Conservation (phyloP, 768 basidiomycete genomes). For the Tricholoma matsutake region DNA sequence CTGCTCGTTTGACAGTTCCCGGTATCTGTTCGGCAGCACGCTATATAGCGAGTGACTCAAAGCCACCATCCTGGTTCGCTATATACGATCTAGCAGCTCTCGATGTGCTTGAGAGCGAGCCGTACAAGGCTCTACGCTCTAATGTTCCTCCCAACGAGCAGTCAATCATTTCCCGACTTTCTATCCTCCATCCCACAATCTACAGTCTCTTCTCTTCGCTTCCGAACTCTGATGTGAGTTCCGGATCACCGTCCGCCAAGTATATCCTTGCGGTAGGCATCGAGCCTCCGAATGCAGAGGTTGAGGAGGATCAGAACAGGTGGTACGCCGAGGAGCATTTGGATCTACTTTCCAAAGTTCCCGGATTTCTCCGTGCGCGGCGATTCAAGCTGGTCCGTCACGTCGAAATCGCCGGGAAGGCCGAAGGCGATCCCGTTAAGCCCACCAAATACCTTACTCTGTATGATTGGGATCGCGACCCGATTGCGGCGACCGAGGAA, state of each 20-base stretch:
- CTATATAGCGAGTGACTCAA: constrained; percentile 24
- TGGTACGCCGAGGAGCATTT: constrained; percentile 33
- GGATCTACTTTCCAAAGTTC: constrained; percentile 21
- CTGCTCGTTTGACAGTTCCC: constrained; percentile 13
- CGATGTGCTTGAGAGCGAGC: constrained; percentile 18
- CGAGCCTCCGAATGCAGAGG: constrained; percentile 6
- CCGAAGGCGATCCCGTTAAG: background rate
- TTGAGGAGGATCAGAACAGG: constrained; percentile 25
- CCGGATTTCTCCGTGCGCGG: constrained; percentile 29
- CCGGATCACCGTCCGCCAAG: constrained; percentile 10
- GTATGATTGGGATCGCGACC: constrained; percentile 14
- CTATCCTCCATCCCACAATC: constrained; percentile 21
- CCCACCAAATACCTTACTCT: constrained; percentile 9
- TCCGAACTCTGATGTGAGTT: constrained; percentile 10
- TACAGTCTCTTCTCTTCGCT: constrained; percentile 18
- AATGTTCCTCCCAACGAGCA: constrained; percentile 25
- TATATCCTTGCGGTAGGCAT: constrained; percentile 17
- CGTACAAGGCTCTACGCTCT: constrained; percentile 19
- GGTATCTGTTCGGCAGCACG: constrained; percentile 25
- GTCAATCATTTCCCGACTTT: constrained; percentile 21
- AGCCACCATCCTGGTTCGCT: constrained; percentile 27
- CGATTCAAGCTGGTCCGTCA: constrained; percentile 22
- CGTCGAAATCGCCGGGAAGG: constrained; percentile 11
- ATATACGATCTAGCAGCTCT: constrained; percentile 27
- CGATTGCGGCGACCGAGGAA: constrained; percentile 1